A percentile compares a stretch with the other conserved stretches of the same genome.
These are phyloP conservation scores for Annulohypoxylon maeteangense DNA, from an alignment of 495 filamentous ascomycete species.

Conservation along the genomic window DNA sequence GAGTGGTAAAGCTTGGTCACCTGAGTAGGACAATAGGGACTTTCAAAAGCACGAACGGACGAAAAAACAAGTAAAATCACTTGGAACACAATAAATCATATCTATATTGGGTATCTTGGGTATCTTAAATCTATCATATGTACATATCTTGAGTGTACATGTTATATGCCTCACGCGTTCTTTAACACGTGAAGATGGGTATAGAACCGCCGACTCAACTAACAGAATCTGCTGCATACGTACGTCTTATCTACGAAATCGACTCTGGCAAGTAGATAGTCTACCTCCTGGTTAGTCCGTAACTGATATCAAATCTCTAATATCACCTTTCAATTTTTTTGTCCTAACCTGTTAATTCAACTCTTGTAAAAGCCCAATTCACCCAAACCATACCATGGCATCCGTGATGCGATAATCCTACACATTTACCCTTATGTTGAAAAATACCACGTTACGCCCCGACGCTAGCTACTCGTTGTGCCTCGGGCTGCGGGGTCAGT, in stretches of 20 bases:
- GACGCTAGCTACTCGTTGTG: slow-evolving; percentile 45
- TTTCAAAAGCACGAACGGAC: neutral
- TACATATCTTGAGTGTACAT: slow-evolving; percentile 7
- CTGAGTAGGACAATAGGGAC: neutral
- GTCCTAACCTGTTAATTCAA: slow-evolving; percentile 15
- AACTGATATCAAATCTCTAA: slow-evolving; percentile 12
- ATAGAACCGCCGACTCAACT: slow-evolving; percentile 14
- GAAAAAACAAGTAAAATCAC: neutral
- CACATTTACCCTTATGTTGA: slow-evolving; percentile 9
- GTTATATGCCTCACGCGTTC: slow-evolving; percentile 2
- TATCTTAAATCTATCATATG: slow-evolving; percentile 31
- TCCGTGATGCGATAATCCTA: slow-evolving; percentile 4
- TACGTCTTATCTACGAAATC: slow-evolving; percentile 14
- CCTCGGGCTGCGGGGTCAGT: slow-evolving; percentile 56
- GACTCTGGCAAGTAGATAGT: slow-evolving; percentile 7
- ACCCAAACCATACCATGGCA: neutral
- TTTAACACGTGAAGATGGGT: slow-evolving; percentile 1
- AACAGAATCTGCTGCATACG: slow-evolving; percentile 4
- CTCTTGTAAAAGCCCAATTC: slow-evolving; percentile 7
- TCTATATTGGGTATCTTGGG: slow-evolving; percentile 40
- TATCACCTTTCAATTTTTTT: slow-evolving; percentile 3
- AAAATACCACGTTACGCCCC: slow-evolving; percentile 33
- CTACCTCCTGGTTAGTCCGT: slow-evolving; percentile 15
- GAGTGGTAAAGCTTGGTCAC: slow-evolving; percentile 4
- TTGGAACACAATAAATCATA: slow-evolving; percentile 15